Conservation (phyloP, 2,329 filamentous ascomycete genomes). For the Fusarium stilboides region DNA sequence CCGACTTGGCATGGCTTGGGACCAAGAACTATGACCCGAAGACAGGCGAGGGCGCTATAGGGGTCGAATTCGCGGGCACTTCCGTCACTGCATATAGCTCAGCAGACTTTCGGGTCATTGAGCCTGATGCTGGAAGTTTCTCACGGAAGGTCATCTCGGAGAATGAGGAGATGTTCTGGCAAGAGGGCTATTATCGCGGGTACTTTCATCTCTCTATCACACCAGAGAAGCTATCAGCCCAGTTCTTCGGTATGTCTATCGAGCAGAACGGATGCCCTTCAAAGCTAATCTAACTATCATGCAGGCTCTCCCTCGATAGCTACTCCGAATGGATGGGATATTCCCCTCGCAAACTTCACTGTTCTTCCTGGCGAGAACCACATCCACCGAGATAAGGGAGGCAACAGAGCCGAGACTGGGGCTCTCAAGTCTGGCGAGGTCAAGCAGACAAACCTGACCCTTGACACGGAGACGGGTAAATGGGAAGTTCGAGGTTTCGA, state of each 20-base stretch:
- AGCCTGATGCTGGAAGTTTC: neutral
- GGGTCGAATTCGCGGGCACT: slow-evolving; percentile 4
- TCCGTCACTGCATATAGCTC: neutral
- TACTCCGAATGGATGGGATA: slow-evolving; percentile 1
- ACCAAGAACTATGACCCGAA: slow-evolving; percentile 1
- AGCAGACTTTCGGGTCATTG: neutral
- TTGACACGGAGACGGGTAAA: neutral
- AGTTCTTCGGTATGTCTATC: slow-evolving; percentile 1
- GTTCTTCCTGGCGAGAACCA: slow-evolving; percentile 1
- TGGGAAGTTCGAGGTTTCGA: slow-evolving; percentile 3
- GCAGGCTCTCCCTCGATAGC: slow-evolving; percentile 1
- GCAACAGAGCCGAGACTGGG: neutral
- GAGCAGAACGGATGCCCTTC: no score
- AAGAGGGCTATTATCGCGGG: neutral
- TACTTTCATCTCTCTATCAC: slow-evolving; percentile 1
- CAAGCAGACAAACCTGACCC: neutral
- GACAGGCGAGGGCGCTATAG: slow-evolving; percentile 7
- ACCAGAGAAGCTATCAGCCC: neutral
- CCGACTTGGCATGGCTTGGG: slow-evolving; percentile 7
- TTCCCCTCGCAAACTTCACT: slow-evolving; percentile 1
- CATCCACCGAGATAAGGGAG: neutral
- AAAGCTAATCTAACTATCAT: neutral
- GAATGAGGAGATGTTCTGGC: slow-evolving; percentile 10
- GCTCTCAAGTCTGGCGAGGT: neutral
- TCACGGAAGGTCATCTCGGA: neutral